phyloP scores from a whole-genome alignment of 2,329 filamentous ascomycete species.

The Tolypocladium tropicale region DNA sequence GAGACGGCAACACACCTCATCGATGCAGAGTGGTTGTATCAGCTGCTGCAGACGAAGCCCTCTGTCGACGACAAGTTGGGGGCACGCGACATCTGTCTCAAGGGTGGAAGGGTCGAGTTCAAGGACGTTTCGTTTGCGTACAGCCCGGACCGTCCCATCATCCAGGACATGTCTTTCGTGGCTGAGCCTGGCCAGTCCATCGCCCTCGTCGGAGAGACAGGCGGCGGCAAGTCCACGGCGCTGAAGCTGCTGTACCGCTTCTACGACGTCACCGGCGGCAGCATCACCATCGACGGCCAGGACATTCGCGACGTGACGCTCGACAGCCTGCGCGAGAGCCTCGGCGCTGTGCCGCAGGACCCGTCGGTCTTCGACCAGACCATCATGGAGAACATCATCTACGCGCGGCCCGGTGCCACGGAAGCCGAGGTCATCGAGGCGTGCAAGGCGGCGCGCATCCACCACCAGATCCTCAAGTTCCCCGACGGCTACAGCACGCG shows the following conservation, averaged over 20 bases:
- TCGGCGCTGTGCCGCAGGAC: slow-evolving; percentile 57
- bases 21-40: slow-evolving; percentile 51
- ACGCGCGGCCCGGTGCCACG: slow-evolving; percentile 50
- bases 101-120: slow-evolving; percentile 40
- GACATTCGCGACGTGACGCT: slow-evolving; percentile 50
- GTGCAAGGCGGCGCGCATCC: slow-evolving; percentile 51
- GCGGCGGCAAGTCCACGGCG: slow-evolving; percentile 52
- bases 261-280: slow-evolving; percentile 45
- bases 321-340: slow-evolving; percentile 43
- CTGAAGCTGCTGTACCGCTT: slow-evolving; percentile 50
- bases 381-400: slow-evolving; percentile 55
- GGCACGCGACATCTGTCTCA: slow-evolving; percentile 32
- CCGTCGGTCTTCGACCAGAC: slow-evolving; percentile 54
- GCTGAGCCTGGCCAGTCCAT: slow-evolving; percentile 43
- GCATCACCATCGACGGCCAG: slow-evolving; percentile 46
- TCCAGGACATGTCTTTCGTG: slow-evolving; percentile 37
- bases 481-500: slow-evolving; percentile 37
- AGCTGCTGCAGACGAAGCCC: slow-evolving; percentile 47
- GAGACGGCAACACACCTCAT: slow-evolving; percentile 36
- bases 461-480: slow-evolving; percentile 53
- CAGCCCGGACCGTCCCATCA: slow-evolving; percentile 37
- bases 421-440: slow-evolving; percentile 50
- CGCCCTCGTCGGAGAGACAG: slow-evolving; percentile 52
- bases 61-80: slow-evolving; percentile 37
- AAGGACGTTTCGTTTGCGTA: slow-evolving; percentile 46